These are phyloP conservation scores for Starmerella khaoyaiensis DNA, from an alignment of 805 yeast species.

Conservation along the genomic window DNA sequence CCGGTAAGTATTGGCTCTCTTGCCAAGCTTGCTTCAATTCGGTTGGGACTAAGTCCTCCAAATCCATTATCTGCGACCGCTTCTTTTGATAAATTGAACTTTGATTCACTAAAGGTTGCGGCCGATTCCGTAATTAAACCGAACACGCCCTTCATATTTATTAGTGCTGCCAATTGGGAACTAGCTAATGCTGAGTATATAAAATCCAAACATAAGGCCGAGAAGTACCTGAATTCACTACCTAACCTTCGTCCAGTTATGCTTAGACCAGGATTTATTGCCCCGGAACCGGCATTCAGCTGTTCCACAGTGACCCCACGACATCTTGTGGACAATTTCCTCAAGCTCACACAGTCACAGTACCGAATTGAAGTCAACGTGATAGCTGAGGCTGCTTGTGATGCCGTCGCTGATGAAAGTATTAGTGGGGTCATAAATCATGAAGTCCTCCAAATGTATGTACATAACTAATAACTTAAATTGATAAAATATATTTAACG, in stretches of 20 bases:
- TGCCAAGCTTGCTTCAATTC: constrained; percentile 20
- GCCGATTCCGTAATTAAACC: constrained; percentile 5
- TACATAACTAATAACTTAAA: neutral
- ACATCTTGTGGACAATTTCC: constrained; percentile 31
- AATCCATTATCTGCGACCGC: constrained; percentile 16
- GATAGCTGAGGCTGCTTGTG: constrained; percentile 49
- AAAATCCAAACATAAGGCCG: constrained; percentile 66
- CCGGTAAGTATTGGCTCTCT: constrained; percentile 10
- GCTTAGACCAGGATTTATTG: constrained; percentile 67
- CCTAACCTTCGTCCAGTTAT: constrained; percentile 46
- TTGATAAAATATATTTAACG: constrained; percentile 1
- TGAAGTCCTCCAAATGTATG: constrained; percentile 6
- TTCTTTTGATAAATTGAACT: constrained; percentile 8
- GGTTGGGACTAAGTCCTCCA: constrained; percentile 21
- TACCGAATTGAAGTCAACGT: constrained; percentile 38
- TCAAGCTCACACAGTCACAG: constrained; percentile 37
- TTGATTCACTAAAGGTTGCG: constrained; percentile 3
- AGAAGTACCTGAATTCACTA: constrained; percentile 34
- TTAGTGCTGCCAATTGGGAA: constrained; percentile 65
- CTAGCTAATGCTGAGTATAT: constrained; percentile 60
- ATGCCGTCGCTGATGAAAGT: constrained; percentile 38
- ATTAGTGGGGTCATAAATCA: constrained; percentile 35
- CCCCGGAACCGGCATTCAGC: constrained; percentile 12
- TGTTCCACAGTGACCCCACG: constrained; percentile 25
- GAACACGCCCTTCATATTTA: constrained; percentile 43